Conservation (phyloP, 129 eudicot genomes). For the Flaveria brownii region DNA sequence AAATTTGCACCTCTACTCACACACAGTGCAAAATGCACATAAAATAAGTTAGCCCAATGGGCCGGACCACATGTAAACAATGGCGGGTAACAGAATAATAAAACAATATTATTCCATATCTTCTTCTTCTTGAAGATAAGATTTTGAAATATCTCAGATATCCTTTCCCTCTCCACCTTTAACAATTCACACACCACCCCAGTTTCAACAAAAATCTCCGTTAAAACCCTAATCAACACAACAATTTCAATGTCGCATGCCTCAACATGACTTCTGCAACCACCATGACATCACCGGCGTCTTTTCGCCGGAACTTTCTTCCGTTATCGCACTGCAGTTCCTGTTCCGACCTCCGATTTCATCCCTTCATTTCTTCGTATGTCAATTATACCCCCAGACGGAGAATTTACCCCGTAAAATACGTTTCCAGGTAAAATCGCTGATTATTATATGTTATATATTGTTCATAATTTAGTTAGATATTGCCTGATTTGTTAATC, state of each 20-base stretch:
- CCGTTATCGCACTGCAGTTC: constrained; percentile 56
- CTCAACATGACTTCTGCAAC: constrained; percentile 26
- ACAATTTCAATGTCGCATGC: constrained; percentile 31
- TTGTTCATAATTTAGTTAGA: no score
- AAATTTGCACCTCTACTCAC: no score
- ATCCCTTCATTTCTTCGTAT: constrained; percentile 38
- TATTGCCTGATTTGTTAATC: constrained; percentile 5
- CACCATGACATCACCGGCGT: constrained; percentile 51
- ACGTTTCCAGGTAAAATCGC: constrained; percentile 32
- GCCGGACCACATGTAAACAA: background rate
- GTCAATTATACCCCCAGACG: constrained; percentile 27
- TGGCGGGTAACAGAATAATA: constrained; percentile 32
- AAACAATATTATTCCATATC: constrained; percentile 18
- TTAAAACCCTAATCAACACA: constrained; percentile 23
- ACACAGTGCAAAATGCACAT: no score
- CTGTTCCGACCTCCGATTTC: constrained; percentile 46
- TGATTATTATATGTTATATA: no score
- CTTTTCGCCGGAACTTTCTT: constrained; percentile 57
- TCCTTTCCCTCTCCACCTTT: constrained; percentile 46
- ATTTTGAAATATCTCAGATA: constrained; percentile 36
- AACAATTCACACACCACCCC: constrained; percentile 29
- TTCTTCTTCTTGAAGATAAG: constrained; percentile 32
- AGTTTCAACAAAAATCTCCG: background rate
- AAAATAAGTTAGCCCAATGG: no score
- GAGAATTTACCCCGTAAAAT: constrained; percentile 19